Evolutionary conservation across 2,329 filamentous ascomycete species (phyloP).

Genomic region (Epichloe aotearoae): DNA sequence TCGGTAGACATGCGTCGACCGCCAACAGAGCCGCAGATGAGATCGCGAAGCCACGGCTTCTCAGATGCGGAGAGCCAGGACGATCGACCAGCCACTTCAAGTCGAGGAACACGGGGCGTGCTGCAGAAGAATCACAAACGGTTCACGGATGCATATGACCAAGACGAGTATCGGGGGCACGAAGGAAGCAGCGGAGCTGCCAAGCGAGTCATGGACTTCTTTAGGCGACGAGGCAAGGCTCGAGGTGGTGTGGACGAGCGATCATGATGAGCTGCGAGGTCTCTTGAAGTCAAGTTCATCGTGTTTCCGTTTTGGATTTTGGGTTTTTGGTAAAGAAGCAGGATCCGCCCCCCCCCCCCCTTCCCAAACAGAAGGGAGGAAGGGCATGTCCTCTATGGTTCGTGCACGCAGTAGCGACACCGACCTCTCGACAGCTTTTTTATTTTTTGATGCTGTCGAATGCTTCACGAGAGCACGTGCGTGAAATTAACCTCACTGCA

Average conservation of each 20-base stretch:
- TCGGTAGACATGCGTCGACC: slow-evolving; percentile 36
- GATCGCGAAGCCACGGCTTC: slow-evolving; percentile 31
- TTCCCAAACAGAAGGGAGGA: background rate
- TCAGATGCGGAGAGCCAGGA: slow-evolving; percentile 30
- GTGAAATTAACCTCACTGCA: background rate
- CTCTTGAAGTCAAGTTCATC: background rate
- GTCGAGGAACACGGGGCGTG: slow-evolving; percentile 36
- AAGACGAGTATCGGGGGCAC: slow-evolving; percentile 50
- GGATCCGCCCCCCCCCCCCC: too few relatives aligned
- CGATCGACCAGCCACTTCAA: slow-evolving; percentile 23
- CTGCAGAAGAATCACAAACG: slow-evolving; percentile 78
- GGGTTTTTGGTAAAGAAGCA: background rate
- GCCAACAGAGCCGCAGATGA: slow-evolving; percentile 24
- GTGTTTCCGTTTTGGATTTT: background rate
- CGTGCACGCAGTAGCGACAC: background rate
- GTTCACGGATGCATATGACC: slow-evolving; percentile 82
- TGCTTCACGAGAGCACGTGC: background rate
- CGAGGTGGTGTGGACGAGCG: slow-evolving; percentile 46
- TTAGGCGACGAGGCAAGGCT: slow-evolving; percentile 72
- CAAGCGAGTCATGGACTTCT: slow-evolving; percentile 96
- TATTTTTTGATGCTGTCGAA: background rate
- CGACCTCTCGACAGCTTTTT: background rate
- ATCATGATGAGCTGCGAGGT: slow-evolving; percentile 8
- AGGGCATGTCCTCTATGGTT: background rate
- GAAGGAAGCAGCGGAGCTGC: slow-evolving; percentile 78